Conservation (phyloP, 352 stramenopile genomes). For the Globisporangium paroecandrum region DNA sequence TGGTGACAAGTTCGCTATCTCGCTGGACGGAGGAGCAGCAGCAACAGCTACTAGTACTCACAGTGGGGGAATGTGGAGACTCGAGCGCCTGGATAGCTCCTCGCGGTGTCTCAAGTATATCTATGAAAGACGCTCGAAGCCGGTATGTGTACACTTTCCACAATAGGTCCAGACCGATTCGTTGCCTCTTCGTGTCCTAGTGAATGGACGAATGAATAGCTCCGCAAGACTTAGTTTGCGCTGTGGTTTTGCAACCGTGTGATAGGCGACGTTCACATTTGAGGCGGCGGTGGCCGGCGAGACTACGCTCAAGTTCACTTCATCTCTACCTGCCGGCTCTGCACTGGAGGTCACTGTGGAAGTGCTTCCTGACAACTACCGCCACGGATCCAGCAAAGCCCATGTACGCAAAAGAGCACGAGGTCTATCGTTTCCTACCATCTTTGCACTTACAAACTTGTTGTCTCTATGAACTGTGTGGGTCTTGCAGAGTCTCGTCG, state of each 20-base stretch:
- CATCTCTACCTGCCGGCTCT: background rate
- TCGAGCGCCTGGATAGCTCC: background rate
- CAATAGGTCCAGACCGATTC: background rate
- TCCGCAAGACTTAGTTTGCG: background rate
- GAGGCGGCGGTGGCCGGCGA: background rate
- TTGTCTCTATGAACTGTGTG: background rate
- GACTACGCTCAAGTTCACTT: background rate
- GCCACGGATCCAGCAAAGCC: slow-evolving; percentile 6
- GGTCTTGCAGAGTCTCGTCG: slow-evolving; percentile 1
- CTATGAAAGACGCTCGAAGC: background rate
- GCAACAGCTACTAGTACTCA: background rate
- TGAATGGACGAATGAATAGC: background rate
- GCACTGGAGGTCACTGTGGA: slow-evolving; percentile 6
- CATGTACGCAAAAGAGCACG: slow-evolving; percentile 4
- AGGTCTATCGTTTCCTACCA: background rate
- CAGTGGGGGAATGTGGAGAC: background rate
- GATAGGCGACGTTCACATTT: slow-evolving; percentile 4
- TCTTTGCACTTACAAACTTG: background rate
- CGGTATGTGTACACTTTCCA: background rate
- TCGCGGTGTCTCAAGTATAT: background rate
- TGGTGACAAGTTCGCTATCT: slow-evolving; percentile 1
- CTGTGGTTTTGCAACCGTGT: background rate
- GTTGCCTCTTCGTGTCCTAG: background rate
- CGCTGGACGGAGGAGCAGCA: background rate
- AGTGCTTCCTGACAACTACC: background rate